A percentile compares a stretch with the other conserved stretches of the same genome.
Evolutionary conservation across 352 stramenopile species (phyloP).

Genomic region (Globisporangium mamillatum): DNA sequence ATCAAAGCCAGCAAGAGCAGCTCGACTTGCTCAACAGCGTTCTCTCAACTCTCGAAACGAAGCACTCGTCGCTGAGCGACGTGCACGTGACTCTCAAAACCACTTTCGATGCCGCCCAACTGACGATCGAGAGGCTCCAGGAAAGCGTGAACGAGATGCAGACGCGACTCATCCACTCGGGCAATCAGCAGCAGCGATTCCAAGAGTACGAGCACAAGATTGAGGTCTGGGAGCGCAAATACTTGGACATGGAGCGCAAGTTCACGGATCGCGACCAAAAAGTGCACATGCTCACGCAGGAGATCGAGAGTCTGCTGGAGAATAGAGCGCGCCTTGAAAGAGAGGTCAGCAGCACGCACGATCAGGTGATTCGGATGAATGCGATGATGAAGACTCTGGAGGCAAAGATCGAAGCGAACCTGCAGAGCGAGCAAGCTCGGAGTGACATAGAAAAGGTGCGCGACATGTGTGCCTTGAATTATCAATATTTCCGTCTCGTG

Average conservation of each 20-base stretch:
- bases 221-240: constrained; percentile 33
- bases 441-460: constrained; percentile 13
- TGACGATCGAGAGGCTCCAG: constrained; percentile 33
- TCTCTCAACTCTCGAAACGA: constrained; percentile 33
- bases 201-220: constrained; percentile 44
- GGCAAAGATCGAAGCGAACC: constrained; percentile 35
- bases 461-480: neutral
- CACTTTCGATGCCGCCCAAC: constrained; percentile 31
- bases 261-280: constrained; percentile 19
- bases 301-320: constrained; percentile 20
- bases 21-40: constrained; percentile 37
- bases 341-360: constrained; percentile 36
- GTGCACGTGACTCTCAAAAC: constrained; percentile 26
- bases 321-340: constrained; percentile 32
- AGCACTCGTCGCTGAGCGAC: constrained; percentile 31
- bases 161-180: constrained; percentile 21
- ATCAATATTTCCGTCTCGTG: neutral
- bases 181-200: constrained; percentile 24
- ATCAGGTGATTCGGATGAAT: constrained; percentile 47
- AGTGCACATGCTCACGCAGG: constrained; percentile 24
- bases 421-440: constrained; percentile 20
- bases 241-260: constrained; percentile 28
- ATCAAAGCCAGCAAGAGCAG: constrained; percentile 31
- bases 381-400: constrained; percentile 45
- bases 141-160: constrained; percentile 28